phyloP scores from a whole-genome alignment of 768 basidiomycete genomes.

The Macrolepiota albuminosa region DNA sequence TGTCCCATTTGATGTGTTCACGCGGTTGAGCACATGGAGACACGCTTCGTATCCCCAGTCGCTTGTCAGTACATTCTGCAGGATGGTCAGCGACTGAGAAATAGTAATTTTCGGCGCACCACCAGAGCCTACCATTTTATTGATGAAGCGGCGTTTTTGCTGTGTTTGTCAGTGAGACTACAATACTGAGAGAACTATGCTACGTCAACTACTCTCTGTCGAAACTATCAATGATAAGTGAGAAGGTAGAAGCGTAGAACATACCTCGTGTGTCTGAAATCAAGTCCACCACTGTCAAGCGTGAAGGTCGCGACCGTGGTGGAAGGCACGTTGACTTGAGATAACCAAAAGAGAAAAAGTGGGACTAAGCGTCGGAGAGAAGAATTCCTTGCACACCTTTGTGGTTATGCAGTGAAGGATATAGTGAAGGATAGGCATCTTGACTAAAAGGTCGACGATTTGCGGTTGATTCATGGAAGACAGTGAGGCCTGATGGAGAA shows the following conservation, averaged over 20 bases:
- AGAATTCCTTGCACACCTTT: neutral
- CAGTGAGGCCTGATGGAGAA: neutral
- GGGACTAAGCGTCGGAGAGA: neutral
- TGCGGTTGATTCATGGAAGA: too few species aligned
- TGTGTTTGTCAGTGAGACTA: neutral
- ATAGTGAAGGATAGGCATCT: too few species aligned
- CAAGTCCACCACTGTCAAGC: neutral
- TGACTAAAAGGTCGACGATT: too few species aligned
- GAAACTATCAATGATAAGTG: neutral
- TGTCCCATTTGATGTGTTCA: constrained; percentile 5
- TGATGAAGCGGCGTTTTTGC: neutral
- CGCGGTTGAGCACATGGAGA: neutral
- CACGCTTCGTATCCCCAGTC: neutral
- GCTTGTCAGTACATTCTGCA: neutral
- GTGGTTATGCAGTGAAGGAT: neutral
- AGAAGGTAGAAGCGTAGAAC: neutral
- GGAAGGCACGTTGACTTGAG: neutral
- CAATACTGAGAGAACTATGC: neutral
- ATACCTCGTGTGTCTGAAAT: neutral
- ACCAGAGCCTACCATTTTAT: neutral
- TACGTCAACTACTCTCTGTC: neutral
- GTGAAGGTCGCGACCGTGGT: neutral
- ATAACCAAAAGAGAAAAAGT: neutral
- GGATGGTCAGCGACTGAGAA: neutral
- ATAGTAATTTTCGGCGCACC: neutral